Evolutionary conservation across 2,329 filamentous ascomycete genomes (phyloP).

Genomic region (Fusarium armeniacum): DNA sequence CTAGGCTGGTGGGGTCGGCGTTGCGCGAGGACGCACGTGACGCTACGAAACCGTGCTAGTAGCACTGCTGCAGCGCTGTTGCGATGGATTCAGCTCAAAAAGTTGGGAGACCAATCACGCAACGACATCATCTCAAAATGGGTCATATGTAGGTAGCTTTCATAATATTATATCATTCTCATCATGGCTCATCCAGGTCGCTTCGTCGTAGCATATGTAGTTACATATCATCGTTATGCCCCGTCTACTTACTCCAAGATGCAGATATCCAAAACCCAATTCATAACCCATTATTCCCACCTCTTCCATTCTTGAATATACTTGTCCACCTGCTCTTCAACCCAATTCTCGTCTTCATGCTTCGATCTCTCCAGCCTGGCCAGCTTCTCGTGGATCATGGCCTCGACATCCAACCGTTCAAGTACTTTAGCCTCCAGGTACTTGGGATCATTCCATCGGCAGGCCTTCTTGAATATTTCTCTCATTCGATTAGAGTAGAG

Average conservation of each 20-base stretch:
- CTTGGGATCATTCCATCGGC: constrained; percentile 74
- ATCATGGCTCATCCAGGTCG: constrained; percentile 35
- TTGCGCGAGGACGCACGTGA: neutral
- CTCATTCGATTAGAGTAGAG: constrained; percentile 87
- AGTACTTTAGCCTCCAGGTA: constrained; percentile 71
- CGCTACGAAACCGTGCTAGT: constrained; percentile 4
- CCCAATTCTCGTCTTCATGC: constrained; percentile 56
- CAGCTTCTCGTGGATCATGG: constrained; percentile 69
- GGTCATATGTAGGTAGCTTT: neutral
- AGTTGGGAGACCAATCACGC: neutral
- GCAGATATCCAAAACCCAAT: constrained; percentile 29
- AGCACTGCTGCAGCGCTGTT: neutral
- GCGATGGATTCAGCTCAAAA: neutral
- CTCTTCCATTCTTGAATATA: constrained; percentile 70
- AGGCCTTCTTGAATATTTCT: constrained; percentile 76
- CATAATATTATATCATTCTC: constrained; percentile 35
- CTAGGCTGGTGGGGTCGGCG: constrained; percentile 15
- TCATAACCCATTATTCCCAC: constrained; percentile 63
- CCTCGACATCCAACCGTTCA: constrained; percentile 72
- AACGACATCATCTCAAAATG: neutral
- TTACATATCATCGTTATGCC: constrained; percentile 41
- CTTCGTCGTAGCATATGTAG: constrained; percentile 37
- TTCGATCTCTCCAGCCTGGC: constrained; percentile 57
- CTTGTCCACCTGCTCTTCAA: constrained; percentile 61
- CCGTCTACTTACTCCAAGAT: constrained; percentile 40